These are phyloP conservation scores for Leptodontidium sp. DNA, from an alignment of 2,329 filamentous ascomycete genomes.

Conservation along the genomic window DNA sequence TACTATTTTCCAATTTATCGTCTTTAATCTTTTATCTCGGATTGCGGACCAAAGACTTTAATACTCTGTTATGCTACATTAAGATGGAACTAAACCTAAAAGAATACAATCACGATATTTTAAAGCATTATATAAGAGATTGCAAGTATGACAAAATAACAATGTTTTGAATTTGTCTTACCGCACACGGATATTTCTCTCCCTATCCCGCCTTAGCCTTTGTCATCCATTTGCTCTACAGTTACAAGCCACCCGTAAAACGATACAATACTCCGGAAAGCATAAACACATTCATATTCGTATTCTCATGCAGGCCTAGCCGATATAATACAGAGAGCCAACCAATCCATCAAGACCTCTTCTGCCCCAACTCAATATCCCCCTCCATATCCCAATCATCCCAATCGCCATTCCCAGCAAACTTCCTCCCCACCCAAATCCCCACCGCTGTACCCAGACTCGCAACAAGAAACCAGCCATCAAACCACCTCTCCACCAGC, in stretches of 20 bases:
- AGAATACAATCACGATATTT: too few relatives aligned
- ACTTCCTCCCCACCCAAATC: slow-evolving; percentile 74
- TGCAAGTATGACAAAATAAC: too few relatives aligned
- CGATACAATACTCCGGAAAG: neutral
- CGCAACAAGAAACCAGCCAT: slow-evolving; percentile 81
- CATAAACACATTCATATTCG: neutral
- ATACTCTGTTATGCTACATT: too few relatives aligned
- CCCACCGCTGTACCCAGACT: slow-evolving; percentile 72
- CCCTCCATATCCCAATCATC: slow-evolving; percentile 68
- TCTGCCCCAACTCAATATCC: slow-evolving; percentile 75
- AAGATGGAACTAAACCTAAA: too few relatives aligned
- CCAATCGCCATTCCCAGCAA: slow-evolving; percentile 56
- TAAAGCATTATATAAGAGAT: too few relatives aligned
- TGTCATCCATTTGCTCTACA: neutral
- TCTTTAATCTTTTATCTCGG: too few relatives aligned
- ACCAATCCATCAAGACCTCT: slow-evolving; percentile 61
- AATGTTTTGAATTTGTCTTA: too few relatives aligned
- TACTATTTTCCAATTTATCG: too few relatives aligned
- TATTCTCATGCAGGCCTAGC: neutral
- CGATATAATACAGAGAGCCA: neutral
- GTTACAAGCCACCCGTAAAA: neutral
- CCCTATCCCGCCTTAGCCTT: too few relatives aligned
- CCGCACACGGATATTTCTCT: too few relatives aligned
- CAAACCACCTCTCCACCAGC: slow-evolving; percentile 86
- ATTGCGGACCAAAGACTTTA: too few relatives aligned